Conservation (phyloP, 352 stramenopile species). For the Phytophthora melonis region DNA sequence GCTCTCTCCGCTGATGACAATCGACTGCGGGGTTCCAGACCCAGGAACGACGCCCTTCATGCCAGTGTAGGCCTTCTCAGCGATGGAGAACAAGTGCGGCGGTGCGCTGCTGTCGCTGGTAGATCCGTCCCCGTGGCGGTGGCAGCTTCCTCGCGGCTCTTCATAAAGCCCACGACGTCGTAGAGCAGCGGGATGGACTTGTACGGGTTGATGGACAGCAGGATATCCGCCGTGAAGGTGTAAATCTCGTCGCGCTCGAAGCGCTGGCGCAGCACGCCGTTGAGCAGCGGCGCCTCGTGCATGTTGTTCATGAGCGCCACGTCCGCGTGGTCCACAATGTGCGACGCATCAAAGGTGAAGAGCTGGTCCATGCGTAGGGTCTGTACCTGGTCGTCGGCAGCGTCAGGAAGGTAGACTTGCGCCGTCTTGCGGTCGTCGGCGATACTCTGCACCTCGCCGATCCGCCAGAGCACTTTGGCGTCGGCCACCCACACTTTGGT, state of each 20-base stretch:
- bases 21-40: slow-evolving; percentile 85
- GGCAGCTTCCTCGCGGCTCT: slow-evolving; percentile 44
- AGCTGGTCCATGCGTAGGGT: slow-evolving; percentile 61
- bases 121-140: slow-evolving; percentile 29
- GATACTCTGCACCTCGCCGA: slow-evolving; percentile 76
- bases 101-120: slow-evolving; percentile 45
- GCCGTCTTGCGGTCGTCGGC: slow-evolving; percentile 54
- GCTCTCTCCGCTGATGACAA: slow-evolving; percentile 95
- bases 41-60: slow-evolving; percentile 73
- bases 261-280: slow-evolving; percentile 79
- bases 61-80: slow-evolving; percentile 76
- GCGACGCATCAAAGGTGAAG: slow-evolving; percentile 84
- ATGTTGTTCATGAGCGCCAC: slow-evolving; percentile 92
- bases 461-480: slow-evolving; percentile 79
- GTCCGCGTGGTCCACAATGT: slow-evolving; percentile 87
- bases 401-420: slow-evolving; percentile 70
- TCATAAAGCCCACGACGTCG: slow-evolving; percentile 83
- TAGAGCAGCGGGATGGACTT: slow-evolving; percentile 88
- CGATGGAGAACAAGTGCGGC: slow-evolving; percentile 86
- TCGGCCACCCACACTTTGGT: slow-evolving; percentile 84
- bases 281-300: slow-evolving; percentile 87
- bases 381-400: slow-evolving; percentile 67
- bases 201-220: slow-evolving; percentile 90
- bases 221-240: slow-evolving; percentile 87
- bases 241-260: slow-evolving; percentile 88